Base-by-base conservation (phyloP, 2,329 filamentous ascomycete species). In the Hortaea sp. region DNA sequence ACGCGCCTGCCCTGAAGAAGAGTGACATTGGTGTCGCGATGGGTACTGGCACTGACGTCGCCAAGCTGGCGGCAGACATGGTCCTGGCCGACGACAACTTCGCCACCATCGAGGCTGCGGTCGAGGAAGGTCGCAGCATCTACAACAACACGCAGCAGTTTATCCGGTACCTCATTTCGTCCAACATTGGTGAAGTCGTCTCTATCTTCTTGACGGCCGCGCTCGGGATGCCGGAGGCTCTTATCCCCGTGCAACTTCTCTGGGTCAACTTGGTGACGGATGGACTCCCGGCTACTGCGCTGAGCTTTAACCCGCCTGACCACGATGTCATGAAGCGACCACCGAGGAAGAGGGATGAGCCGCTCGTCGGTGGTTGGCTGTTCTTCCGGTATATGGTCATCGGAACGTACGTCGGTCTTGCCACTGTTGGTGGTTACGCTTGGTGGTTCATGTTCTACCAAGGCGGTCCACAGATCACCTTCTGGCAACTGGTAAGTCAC, bases 81-180 rank as follows among this genome's bases (percentile, higher is more conserved):
- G 90, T 98, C 43, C 82, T 98, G 43, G 87, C 89, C 28, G 94
- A 98, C 69, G 88, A 95, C 71, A 98, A 98, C 75, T 98, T 98
- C 67, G 92, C 92, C 51, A 98, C 92, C 3, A 98, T 98, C 57
- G 87, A 95, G 66, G 76, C 88, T 46, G 92, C 92, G 42, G 89
- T 98, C 53, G 92, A 98, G 66, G 92, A 98, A 70, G 92, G 92
- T 45, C 85, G 92, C 52, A 89, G 89, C 53, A 98, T 98, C 70
- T 98, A 95, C 78, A 97, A 92, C 82, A 98, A 98, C 76, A 98
- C 92, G 5, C 92, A 98, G 66, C 92, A 98, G 66, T 98, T 98
- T 69, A 98, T 98, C 69, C 87, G 94, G 42, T 98, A 98, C 67
- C 78, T 98, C 51, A 98, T 98, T 66, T 97, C 90, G 6, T 97